Evolutionary conservation across 2,329 filamentous ascomycete genomes (phyloP).

Genomic region (Phaeosphaeria sp.): DNA sequence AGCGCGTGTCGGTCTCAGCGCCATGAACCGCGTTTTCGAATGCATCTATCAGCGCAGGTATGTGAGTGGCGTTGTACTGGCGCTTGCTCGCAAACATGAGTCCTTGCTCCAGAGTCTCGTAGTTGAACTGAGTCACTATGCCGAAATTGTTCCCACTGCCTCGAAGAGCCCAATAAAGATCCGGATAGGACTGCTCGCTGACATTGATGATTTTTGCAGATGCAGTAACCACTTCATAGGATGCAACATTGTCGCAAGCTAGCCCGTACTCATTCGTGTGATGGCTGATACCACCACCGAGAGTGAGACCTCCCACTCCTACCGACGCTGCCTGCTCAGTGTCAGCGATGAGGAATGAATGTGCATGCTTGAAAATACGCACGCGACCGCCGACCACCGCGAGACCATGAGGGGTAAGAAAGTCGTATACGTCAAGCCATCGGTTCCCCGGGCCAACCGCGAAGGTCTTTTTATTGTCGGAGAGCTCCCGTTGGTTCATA

Average conservation of each 20-base stretch:
- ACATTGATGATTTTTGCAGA: conserved; percentile 31
- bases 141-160: conserved; percentile 44
- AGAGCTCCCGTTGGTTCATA: conserved; percentile 28
- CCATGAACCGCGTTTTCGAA: conserved; percentile 24
- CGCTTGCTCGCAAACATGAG: conserved; percentile 10
- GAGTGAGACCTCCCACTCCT: conserved; percentile 23
- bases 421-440: conserved; percentile 44
- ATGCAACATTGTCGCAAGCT: conserved; percentile 41
- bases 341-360: conserved; percentile 2
- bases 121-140: conserved; percentile 32
- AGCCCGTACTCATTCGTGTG: conserved; percentile 30
- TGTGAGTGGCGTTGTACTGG: conserved; percentile 10
- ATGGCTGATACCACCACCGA: conserved; percentile 34
- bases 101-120: conserved; percentile 3
- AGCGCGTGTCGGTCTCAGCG: conserved; percentile 22
- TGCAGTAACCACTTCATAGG: conserved; percentile 40
- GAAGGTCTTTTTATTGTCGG: conserved; percentile 27
- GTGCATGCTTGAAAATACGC: conserved; percentile 4
- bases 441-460: conserved; percentile 39
- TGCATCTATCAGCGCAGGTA: conserved; percentile 21
- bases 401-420: conserved; percentile 35
- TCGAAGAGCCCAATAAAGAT: conserved; percentile 48
- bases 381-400: conserved; percentile 41
- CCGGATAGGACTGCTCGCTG: conserved; percentile 28
- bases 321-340: conserved; percentile 14